phyloP scores from a whole-genome alignment of 148 eudicot genomes.

The Nyssa sinensis region DNA sequence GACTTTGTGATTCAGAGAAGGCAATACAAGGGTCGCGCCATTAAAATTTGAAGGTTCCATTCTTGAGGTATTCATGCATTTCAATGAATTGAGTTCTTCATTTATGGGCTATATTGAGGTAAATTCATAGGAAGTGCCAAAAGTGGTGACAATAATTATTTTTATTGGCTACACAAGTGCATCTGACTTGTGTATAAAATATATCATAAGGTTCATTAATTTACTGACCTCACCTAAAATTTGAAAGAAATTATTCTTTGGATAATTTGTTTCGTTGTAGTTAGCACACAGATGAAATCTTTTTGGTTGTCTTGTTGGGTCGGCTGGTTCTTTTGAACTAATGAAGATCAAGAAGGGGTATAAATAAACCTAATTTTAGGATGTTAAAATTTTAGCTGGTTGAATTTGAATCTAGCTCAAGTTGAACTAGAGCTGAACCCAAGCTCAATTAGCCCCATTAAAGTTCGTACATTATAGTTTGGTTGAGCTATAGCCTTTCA shows the following conservation, averaged over 20 bases:
- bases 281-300: neutral
- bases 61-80: slow-evolving; percentile 2
- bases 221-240: slow-evolving; percentile 1
- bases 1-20: slow-evolving; percentile 49
- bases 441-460: neutral
- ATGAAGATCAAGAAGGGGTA: too few relatives aligned
- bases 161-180: slow-evolving; percentile 14
- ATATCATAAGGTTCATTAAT: neutral
- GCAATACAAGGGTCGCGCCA: slow-evolving; percentile 44
- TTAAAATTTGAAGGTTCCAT: slow-evolving; percentile 25
- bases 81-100: neutral
- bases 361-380: too few relatives aligned
- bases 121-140: neutral
- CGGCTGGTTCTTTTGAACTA: neutral
- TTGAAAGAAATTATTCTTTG: neutral
- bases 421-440: neutral
- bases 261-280: too few relatives aligned
- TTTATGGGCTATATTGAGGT: slow-evolving; percentile 13
- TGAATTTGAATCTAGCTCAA: neutral
- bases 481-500: neutral
- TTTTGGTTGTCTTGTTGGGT: neutral
- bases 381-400: neutral
- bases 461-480: neutral
- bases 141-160: slow-evolving; percentile 16
- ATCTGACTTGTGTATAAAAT: slow-evolving; percentile 26